Base-by-base conservation (phyloP, 495 filamentous ascomycete species). In the Pyronema domesticum region DNA sequence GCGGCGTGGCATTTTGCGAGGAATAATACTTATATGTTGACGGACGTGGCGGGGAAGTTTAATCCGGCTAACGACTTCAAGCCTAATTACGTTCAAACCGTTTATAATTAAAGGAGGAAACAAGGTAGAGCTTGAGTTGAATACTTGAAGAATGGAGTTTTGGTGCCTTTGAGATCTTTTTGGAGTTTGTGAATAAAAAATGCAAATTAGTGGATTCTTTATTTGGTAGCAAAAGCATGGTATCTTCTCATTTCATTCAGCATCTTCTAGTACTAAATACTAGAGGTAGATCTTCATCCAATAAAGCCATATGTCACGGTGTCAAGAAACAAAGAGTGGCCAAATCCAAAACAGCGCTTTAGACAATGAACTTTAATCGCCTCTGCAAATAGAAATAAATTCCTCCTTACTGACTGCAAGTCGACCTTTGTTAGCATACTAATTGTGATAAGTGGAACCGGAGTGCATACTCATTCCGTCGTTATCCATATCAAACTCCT, bases 401-500 rank as follows among this genome's bases (percentile, higher is more conserved):
- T 91, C 89, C 56, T 95, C 89, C 62, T 81, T 73, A 58, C 80
- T 85, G 54, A 96, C 91, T 59, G 80, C 30, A 56, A 17, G 48
- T 19, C 44, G 23, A 44, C 37, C 37, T 33, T 17, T 43, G 42
- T 14, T 55, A 11, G 5, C 23, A 39, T 11, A 23, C 15, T 15
- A 46, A 33, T 55, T 33, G 13, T 7, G 19, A 11, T 54, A 42
- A 55, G 19, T 35, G 7, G 15, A 15, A 8, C 18, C 30, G 18
- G 37, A 7, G 37, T 30, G 43, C 62, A 48, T 61, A 65, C 62
- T 65, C 62, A 65, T 86, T 6, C 86, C 86, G 60, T 93, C 89
- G 0, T 85, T 88, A 66, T 89, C 83, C 55, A 95, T 71, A 73
- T 98, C 91, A 75, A 98, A 98, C 72, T 98, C 91, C 69, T 95